Conservation (phyloP, 306 rosid species). For the Lathyrus tuberosus region DNA sequence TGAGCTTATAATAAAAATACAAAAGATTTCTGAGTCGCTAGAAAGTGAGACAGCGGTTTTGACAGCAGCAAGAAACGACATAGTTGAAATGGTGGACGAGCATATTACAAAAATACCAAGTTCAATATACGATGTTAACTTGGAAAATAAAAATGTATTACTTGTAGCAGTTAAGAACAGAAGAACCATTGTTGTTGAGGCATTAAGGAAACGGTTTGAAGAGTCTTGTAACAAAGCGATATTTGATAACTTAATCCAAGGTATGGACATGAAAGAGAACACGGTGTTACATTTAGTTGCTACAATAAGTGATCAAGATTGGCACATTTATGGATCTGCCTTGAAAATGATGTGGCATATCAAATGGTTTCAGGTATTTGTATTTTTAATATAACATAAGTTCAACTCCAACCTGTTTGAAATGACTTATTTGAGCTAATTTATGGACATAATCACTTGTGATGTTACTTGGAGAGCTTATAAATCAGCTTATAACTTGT, state of each 20-base stretch:
- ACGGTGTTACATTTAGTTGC: slow-evolving; percentile 38
- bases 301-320: neutral
- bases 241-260: neutral
- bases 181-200: slow-evolving; percentile 8
- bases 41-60: neutral
- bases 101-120: neutral
- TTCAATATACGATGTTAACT: slow-evolving; percentile 30
- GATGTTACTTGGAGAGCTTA: too few relatives aligned
- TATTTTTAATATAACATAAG: too few relatives aligned
- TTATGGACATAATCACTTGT: too few relatives aligned
- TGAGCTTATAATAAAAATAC: too few relatives aligned
- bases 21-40: too few relatives aligned
- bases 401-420: too few relatives aligned
- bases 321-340: slow-evolving; percentile 42
- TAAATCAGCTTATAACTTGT: too few relatives aligned
- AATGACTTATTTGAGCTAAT: too few relatives aligned
- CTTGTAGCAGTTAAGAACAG: slow-evolving; percentile 33
- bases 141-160: slow-evolving; percentile 32
- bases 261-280: neutral
- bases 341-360: slow-evolving; percentile 46
- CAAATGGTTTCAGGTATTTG: slow-evolving; percentile 44
- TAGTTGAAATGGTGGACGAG: slow-evolving; percentile 35
- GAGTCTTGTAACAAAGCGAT: too few relatives aligned
- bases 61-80: slow-evolving; percentile 36
- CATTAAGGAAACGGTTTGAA: neutral